Base-by-base conservation (phyloP, 164 flowering plant species). In the Echeveria elegans region DNA sequence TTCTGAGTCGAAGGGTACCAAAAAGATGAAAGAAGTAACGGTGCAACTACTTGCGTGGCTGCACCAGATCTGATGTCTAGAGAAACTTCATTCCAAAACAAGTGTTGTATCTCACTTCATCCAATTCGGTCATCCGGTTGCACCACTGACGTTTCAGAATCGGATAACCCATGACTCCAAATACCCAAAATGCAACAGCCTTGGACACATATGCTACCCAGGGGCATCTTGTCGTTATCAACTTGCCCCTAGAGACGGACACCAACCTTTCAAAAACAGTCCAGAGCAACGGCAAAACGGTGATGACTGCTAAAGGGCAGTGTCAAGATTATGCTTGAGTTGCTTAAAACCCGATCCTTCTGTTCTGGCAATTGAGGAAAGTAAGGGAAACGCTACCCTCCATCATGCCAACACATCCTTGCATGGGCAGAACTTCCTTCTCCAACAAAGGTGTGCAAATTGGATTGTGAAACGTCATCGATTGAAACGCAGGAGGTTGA, bases 281-380 rank as follows among this genome's bases (percentile, higher is more conserved):
- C 66, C 76, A 81, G 52, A 95, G 80, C 74, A 95, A 95, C 72
- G 89, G 92, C 6, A 95, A 95, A 72, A 92, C 90, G 43, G 88
- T 75, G 75, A 94, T 95, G 97, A 97, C 97, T 65, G 97, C 90
- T 34, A 95, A 95, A 74, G 99, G 97, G 38, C 84, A 89, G 82
- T 73, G 82, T 79, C 36, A 89, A 81, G 21, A 81, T 91, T 67
- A 90, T 95, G 76, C 69, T 73, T 8, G 97, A 87, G 75, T 75
- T 95, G 79, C 69, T 89, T 19, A 87, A n/a, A 78, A 61, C 89
- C 93, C 9, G 92, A 95, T 36, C 83, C 88, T 1, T 69, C 85
- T 1, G 86, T 89, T 50, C 67, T 89, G 64, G 68, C 56, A 68
- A 38, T 88, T 78, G 92, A 77, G 73, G 99, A 95, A 69, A 87